Base-by-base conservation (phyloP, 179 eudicot species). In the Pouteria campechiana region DNA sequence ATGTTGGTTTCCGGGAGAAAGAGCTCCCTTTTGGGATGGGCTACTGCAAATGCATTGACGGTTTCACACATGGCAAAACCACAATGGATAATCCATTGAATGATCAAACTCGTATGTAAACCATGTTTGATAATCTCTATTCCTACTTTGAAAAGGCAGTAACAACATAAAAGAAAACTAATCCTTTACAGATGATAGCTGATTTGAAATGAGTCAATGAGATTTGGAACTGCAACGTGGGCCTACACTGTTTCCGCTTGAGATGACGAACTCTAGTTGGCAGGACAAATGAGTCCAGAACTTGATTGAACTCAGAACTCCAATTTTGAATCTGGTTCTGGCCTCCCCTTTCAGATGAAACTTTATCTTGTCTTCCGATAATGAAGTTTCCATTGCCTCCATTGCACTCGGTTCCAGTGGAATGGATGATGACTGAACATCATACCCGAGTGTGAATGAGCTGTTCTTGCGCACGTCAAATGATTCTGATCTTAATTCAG, bases 301-400 rank as follows among this genome's bases (percentile, higher is more conserved):
- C 57, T 63, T 73, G 30, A 82, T 75, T 2, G 92, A 77, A 0
- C 71, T 79, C 1, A 83, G 17, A 0, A 65, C 54, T 34, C 87
- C 76, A 7, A 83, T 69, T 19, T 73, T 51, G 94, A 94, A 88
- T 19, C 75, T 46, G 0, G 94, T 73, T 52, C 61, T 66, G 2
- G 87, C 37, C 12, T 44, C 44, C 15, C 97, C 97, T n/a, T 18
- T 36, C 20, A 88, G 41, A 2, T 58, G 50, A 22, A 83, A 80
- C 19, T 12, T 32, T 0, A 77, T 51, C n/a, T 23, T 22, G 13
- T 67, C 49, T 14, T 17, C 28, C 37, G 58, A 66, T 49, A 77
- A n/a, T 0, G 74, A 56, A 23, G 4, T 5, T 21, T 69, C 72
- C 0, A 63, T 67, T 21, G 30, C 17, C 0, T 24, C 50, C 46